Evolutionary conservation across 495 filamentous ascomycete genomes (phyloP), one percentile per base, ranked within the genome.

Genomic region (Terfezia claveryi): DNA sequence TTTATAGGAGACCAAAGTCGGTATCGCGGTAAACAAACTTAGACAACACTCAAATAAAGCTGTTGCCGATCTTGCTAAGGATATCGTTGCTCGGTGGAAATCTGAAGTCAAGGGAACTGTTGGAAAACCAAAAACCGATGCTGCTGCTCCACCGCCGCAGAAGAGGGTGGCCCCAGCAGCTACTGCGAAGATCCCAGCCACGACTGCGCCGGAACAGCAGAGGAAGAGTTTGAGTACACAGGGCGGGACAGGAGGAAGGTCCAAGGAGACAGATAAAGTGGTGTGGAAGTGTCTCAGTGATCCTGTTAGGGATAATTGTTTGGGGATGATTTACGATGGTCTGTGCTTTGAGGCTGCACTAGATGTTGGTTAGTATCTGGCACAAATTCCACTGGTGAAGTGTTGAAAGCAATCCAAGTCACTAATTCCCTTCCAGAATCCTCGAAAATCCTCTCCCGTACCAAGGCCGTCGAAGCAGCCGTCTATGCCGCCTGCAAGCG

Each of bases 301-400:
- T 63, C 61, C 73, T 38, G 72, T 74, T 52, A 78, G 91, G 38
- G 80, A 98, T 68, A 81, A 77, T 61, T 87, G 82, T 66, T 79
- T 89, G 56, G 85, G 83, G n/a, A 74, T 96, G 23, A 76, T 96
- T 61, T 98, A 98, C 71, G 85, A 96, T 63, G 82, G 80, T 12
- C 72, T 87, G 37, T 77, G 76, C 14, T 74, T 71, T 63, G 78
- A 77, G 56, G 74, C 74, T 7, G 27, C 27, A 32, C 7, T 1
- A 32, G 73, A 73, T 54, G 79, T 71, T 49, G 36, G 70, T 73
- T 62, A 56, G 68, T 50, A 32, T 32, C 27, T 32, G n/a, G 4
- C 27, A 32, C 27, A 7, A 32, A 32, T 32, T 32, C 27, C 27
- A 32, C 7, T 32, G 27, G 27, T 32, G 27, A 32, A 32, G 7